Evolutionary conservation across 2,329 filamentous ascomycete genomes (phyloP), one percentile per base, ranked within the genome.

Genomic region (Raffaelea arxii): DNA sequence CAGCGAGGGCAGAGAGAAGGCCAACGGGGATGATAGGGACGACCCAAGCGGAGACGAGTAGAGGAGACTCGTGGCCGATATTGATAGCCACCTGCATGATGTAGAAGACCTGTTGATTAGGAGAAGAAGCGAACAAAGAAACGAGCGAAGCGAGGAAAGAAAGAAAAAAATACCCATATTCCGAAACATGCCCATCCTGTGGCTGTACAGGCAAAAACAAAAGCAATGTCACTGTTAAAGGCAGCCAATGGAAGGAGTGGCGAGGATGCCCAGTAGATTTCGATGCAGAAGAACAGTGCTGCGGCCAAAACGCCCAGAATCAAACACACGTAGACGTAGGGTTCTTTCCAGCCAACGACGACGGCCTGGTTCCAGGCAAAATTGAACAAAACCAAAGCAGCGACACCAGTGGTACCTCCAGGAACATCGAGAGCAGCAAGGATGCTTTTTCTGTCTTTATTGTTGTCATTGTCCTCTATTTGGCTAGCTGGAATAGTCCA

Each of bases 21-120:
- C 61, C 67, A 67, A 68, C 3, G 67, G 65, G 71, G 69, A 75
- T 64, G 65, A 68, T 1, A 53, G 9, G 64, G 62, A 1, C 66
- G 67, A 62, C 68, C 14, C 60, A 60, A 6, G 63, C 54, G 1
- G 62, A 64, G 22, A 65, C 62, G 10, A 67, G 55, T 3, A 75
- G 56, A 1, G 69, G 59, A 1, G 58, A 59, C 55, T 59, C 61
- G 16, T 64, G 54, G 16, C 71, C 65, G 3, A 74, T 54, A 10
- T 65, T 52, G 47, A 70, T 64, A 25, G 39, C 37, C 37, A 47
- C 48, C 23, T 50, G 40, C 36, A 44, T 49, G 18, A 51, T 45
- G 37, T 56, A 56, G 37, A 54, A 55, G 30, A 54, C 12, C 64
- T 51, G 11, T 72, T 58, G 36, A 30, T 16, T 9, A 9, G 9